Evolutionary conservation across 2,329 filamentous ascomycete species (phyloP), one percentile per base, ranked within the genome.

Genomic region (Anthostomella pinea): DNA sequence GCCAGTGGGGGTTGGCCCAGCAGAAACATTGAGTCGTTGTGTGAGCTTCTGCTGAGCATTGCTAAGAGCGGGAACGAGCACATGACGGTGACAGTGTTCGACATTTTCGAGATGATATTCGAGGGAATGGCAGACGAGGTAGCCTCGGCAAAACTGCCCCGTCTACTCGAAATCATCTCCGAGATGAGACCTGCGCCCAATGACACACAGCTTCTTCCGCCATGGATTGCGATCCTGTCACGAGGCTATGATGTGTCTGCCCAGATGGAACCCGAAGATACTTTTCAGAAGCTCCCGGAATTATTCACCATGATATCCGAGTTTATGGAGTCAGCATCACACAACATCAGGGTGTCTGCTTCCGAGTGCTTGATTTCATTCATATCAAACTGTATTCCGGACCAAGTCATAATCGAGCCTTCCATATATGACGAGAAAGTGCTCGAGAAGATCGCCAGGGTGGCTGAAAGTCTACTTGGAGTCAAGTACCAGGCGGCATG

Each of bases 81-180:
- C 62, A 83, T 98, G 71, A 95, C 90, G 20, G 94, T 97, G 83
- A 85, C 87, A 8, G 86, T 90, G 0, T 96, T 98, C 53, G 91
- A 96, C 49, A 91, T 97, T 4, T 98, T 98, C 54, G 93, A 98
- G 62, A 85, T 95, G 61, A 95, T 97, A 28, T 97, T 98, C 49
- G 84, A 85, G 52, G 85, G 89, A 6, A 90, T 98, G 84, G 79
- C 72, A n/a, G 78, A 82, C 11, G 88, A 95, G 49, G 75, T 90
- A 31, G 87, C 90, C 0, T 94, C 89, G 3, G 79, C 87, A 1
- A 98, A 97, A 66, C 74, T 98, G 9, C 89, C 90, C 3, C 79
- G 87, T 38, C 75, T 98, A 9, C 76, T 97, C 53, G 89, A 95
- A 47, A 89, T 93, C 34, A 95, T 98, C 50, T 83, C 85, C 9